Percentiles rank a stretch among this genome's conserved stretches.
Evolutionary conservation across 192 early-diverging fungal genomes (phyloP).

Genomic region (Ambispora gerdemannii): DNA sequence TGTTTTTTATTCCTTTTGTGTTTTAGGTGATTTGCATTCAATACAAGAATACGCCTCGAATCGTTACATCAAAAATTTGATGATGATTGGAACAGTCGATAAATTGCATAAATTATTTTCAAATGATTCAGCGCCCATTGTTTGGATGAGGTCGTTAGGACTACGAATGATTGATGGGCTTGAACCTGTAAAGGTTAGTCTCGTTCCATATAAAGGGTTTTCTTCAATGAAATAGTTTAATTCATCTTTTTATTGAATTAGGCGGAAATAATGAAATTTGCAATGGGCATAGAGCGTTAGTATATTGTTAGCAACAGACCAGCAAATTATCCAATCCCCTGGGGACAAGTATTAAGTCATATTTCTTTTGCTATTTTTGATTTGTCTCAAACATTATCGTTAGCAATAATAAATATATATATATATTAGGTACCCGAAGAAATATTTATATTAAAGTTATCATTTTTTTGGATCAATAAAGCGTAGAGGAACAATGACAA

Average conservation of each 20-base stretch:
- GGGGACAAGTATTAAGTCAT: too few relatives aligned
- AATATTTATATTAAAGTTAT: too few relatives aligned
- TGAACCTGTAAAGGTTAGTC: conserved; percentile 56
- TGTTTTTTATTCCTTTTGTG: not conserved
- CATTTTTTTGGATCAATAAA: too few relatives aligned
- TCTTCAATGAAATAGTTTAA: not conserved
- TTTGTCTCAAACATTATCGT: too few relatives aligned
- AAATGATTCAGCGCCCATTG: conserved; percentile 58
- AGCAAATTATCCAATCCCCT: too few relatives aligned
- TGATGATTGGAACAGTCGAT: conserved; percentile 83
- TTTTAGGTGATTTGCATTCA: conserved; percentile 60
- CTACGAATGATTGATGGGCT: conserved; percentile 67
- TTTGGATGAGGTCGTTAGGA: conserved; percentile 68
- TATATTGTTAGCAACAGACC: not conserved
- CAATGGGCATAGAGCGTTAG: conserved; percentile 17
- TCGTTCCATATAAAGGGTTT: not conserved
- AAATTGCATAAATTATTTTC: conserved; percentile 76
- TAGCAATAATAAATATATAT: too few relatives aligned
- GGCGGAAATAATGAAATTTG: conserved; percentile 30
- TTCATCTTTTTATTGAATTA: not conserved
- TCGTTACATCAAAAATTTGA: conserved; percentile 78
- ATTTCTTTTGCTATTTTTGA: too few relatives aligned
- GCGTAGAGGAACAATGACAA: too few relatives aligned
- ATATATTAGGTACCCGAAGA: too few relatives aligned
- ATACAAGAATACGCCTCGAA: conserved; percentile 75